Evolutionary conservation across 2,329 filamentous ascomycete genomes (phyloP).

Genomic region (Nannizzia gypsea): DNA sequence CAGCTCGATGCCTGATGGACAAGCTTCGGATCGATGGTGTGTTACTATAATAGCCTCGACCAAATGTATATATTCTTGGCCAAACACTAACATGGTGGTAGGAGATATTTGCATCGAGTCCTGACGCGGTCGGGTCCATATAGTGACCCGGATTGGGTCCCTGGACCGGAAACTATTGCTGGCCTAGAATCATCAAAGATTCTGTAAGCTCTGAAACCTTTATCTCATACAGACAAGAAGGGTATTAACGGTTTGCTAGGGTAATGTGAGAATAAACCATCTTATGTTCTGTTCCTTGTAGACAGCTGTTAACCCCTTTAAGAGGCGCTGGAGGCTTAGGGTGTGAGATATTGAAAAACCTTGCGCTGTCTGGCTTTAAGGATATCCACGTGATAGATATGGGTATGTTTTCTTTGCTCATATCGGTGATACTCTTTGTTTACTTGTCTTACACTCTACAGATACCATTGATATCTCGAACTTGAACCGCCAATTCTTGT

Average conservation of each 20-base stretch:
- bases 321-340: constrained; percentile 90
- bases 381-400: constrained; percentile 99
- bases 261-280: constrained; percentile 23
- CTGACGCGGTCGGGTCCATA: constrained; percentile 68
- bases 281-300: background rate
- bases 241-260: constrained; percentile 15
- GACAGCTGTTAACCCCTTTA: constrained; percentile 6
- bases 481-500: constrained; percentile 93
- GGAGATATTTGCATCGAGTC: constrained; percentile 75
- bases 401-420: constrained; percentile 45
- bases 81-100: constrained; percentile 25
- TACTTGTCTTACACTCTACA: constrained; percentile 26
- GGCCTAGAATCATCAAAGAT: constrained; percentile 61
- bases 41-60: background rate
- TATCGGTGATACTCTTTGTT: background rate
- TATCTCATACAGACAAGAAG: background rate
- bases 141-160: constrained; percentile 53
- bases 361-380: constrained; percentile 89
- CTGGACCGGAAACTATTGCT: constrained; percentile 41
- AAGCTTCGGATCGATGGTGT: constrained; percentile 19
- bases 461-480: constrained; percentile 99
- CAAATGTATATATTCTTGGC: constrained; percentile 17
- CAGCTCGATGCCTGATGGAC: background rate
- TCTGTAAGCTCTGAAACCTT: constrained; percentile 43
- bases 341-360: constrained; percentile 92